Evolutionary conservation across 768 basidiomycete genomes (phyloP), one percentile per base, ranked within the genome.

Genomic region (Serendipita vermifera): DNA sequence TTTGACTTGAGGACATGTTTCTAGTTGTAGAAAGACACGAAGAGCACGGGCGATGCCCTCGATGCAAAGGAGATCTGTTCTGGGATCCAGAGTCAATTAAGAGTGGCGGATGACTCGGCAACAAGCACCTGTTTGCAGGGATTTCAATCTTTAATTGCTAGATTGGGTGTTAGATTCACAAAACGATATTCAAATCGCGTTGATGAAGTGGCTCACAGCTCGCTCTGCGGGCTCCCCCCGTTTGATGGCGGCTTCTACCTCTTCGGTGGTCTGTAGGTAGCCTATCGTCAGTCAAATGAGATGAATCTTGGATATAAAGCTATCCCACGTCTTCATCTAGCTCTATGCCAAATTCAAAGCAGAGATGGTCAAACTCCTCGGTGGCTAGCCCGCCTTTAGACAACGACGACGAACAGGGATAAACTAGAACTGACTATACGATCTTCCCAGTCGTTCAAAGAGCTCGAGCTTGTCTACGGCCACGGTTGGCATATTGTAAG

Each of bases 131-230:
- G 69, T 99, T 99, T n/a, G 96, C 96, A 40, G 96, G 93, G 39
- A 97, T 79, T 70, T 99, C 96, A 63, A 99, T 96, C 77, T 98
- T 99, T 63, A 99, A 74, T 87, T 96, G 90, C 83, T 97, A 64
- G 15, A 60, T 59, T 33, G n/a, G 63, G 61, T 40, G 58, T 59
- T 2, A 55, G 27, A 59, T 64, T 57, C 14, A 29, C 20, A 61
- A 46, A 55, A 33, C 2, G 55, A 31, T 4, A 9, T 20, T 24
- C 17, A 43, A 26, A 54, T 31, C 22, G 20, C 32, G 59, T 38
- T 32, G 36, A 36, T 26, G 38, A 54, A 17, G 27, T 39, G 31
- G 66, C 77, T 64, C 64, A 90, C 88, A 15, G 89, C 87, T 62
- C 85, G 82, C 64, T 87, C 88, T 29, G 86, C 78, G 46, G 89